These are phyloP conservation scores for Perkinsela sp. DNA, from an alignment of 208 protist species.

Conservation along the genomic window DNA sequence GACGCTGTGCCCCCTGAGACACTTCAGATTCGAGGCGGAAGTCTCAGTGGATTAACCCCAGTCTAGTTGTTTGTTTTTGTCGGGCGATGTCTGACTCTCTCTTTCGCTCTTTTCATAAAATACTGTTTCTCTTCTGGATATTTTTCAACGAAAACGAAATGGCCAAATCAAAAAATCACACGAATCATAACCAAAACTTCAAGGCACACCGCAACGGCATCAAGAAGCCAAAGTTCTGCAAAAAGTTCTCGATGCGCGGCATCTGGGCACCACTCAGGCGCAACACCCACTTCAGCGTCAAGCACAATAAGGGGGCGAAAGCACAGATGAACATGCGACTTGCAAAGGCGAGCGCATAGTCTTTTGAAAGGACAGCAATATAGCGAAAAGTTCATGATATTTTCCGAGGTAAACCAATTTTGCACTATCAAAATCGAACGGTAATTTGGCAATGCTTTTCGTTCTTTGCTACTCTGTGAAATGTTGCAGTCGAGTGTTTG, in stretches of 20 bases:
- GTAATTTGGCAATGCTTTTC: too few relatives aligned
- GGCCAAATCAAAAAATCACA: conserved; percentile 76
- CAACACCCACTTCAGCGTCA: conserved; percentile 46
- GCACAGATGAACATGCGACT: not conserved
- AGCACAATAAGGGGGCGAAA: conserved; percentile 46
- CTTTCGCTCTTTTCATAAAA: too few relatives aligned
- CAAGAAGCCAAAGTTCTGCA: conserved; percentile 29
- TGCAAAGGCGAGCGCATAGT: not conserved
- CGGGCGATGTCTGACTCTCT: too few relatives aligned
- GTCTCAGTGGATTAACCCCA: not conserved
- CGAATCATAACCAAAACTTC: conserved; percentile 66
- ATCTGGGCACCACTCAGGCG: conserved; percentile 34
- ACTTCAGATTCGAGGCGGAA: not conserved
- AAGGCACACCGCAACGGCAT: conserved; percentile 72
- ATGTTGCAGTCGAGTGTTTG: too few relatives aligned
- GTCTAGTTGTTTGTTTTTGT: too few relatives aligned
- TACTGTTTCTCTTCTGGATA: too few relatives aligned
- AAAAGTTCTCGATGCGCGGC: conserved; percentile 31
- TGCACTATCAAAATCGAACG: too few relatives aligned
- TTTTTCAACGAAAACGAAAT: too few relatives aligned
- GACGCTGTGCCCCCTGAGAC: not conserved
- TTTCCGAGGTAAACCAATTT: too few relatives aligned
- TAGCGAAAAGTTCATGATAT: too few relatives aligned
- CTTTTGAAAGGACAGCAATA: too few relatives aligned
- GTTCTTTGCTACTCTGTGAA: too few relatives aligned